These are phyloP conservation scores for Arabidopsis hybrid DNA, from an alignment of 441 rosid genomes.

Conservation along the genomic window DNA sequence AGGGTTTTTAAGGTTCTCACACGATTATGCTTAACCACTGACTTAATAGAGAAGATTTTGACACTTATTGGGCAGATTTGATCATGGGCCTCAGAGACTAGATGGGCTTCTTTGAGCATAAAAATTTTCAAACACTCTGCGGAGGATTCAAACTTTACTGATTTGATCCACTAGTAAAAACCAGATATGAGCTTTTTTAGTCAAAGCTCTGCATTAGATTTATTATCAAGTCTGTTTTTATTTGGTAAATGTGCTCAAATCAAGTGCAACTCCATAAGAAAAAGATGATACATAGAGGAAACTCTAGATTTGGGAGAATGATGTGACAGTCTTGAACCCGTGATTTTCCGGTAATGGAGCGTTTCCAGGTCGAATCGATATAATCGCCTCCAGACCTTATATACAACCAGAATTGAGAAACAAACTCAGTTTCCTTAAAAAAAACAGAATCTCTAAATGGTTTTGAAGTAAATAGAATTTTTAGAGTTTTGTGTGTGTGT, in stretches of 20 bases:
- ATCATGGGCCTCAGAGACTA: background rate
- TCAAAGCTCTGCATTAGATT: slow-evolving; percentile 2
- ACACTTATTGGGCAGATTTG: background rate
- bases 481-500: background rate
- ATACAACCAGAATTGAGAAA: slow-evolving; percentile 3
- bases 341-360: slow-evolving; percentile 69
- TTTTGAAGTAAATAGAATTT: slow-evolving; percentile 18
- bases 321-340: slow-evolving; percentile 74
- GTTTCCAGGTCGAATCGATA: slow-evolving; percentile 87
- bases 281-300: slow-evolving; percentile 14
- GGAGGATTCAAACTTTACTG: background rate
- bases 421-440: slow-evolving; percentile 28
- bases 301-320: slow-evolving; percentile 70
- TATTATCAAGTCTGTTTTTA: slow-evolving; percentile 32
- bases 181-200: background rate
- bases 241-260: slow-evolving; percentile 19
- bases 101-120: background rate
- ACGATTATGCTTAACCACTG: background rate
- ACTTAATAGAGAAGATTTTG: background rate
- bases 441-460: background rate
- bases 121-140: background rate
- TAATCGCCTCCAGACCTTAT: slow-evolving; percentile 71
- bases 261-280: slow-evolving; percentile 27
- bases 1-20: background rate
- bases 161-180: background rate